Evolutionary conservation across 2,329 filamentous ascomycete genomes (phyloP).

Genomic region (Hymenoscyphus occultus): DNA sequence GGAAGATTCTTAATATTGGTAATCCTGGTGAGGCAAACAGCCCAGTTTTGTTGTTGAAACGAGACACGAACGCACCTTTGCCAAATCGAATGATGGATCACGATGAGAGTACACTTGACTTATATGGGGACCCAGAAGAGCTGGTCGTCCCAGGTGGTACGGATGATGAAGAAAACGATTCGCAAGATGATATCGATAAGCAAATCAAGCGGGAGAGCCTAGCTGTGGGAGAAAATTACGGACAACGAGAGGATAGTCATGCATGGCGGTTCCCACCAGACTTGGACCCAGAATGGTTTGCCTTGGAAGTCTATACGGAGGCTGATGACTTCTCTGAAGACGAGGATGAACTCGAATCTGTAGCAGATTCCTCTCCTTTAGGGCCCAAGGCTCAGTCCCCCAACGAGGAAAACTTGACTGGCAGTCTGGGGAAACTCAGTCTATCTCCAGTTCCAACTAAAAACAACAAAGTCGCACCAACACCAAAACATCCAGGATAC

Average conservation of each 20-base stretch:
- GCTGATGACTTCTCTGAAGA: slow-evolving; percentile 51
- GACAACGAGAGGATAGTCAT: slow-evolving; percentile 8
- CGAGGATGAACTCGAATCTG: slow-evolving; percentile 38
- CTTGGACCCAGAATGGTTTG: slow-evolving; percentile 71
- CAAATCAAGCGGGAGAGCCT: slow-evolving; percentile 36
- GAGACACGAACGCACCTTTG: slow-evolving; percentile 63
- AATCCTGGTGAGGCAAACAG: slow-evolving; percentile 63
- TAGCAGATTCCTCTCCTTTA: slow-evolving; percentile 24
- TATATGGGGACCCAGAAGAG: slow-evolving; percentile 21
- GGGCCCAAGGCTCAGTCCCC: slow-evolving; percentile 19
- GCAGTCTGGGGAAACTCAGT: slow-evolving; percentile 26
- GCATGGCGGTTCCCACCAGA: slow-evolving; percentile 58
- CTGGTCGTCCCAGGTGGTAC: background rate
- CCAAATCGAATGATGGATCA: slow-evolving; percentile 63
- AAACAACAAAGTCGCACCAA: slow-evolving; percentile 8
- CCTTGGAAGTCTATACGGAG: slow-evolving; percentile 69
- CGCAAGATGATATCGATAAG: slow-evolving; percentile 36
- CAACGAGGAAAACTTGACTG: slow-evolving; percentile 18
- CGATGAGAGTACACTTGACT: slow-evolving; percentile 26
- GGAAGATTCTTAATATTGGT: slow-evolving; percentile 70
- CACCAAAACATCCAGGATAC: background rate
- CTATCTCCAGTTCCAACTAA: slow-evolving; percentile 1
- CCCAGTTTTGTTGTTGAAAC: slow-evolving; percentile 64
- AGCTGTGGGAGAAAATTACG: slow-evolving; percentile 16
- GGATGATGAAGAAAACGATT: slow-evolving; percentile 30